Base-by-base conservation (phyloP, 768 basidiomycete genomes). In the Trametopsis cervina region DNA sequence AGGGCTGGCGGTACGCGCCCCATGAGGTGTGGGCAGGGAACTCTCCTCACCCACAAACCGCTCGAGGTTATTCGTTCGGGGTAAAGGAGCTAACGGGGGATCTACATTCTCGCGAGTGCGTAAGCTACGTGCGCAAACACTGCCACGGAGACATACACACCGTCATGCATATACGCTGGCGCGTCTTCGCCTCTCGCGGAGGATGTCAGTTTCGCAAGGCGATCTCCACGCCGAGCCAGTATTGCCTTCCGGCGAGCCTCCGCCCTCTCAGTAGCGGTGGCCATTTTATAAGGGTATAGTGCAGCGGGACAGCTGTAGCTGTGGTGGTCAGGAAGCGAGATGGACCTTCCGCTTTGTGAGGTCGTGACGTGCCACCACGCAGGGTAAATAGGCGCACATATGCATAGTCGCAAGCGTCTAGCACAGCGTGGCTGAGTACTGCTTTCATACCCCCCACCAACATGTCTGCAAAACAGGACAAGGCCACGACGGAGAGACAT, bases 211-310 rank as follows among this genome's bases (percentile, higher is more conserved):
- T 81, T 89, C 24, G 85, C 81, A 37, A 91, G 78, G 46, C 88
- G 77, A 70, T 89, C 85, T 23, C 70, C 71, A 12, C 85, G 81
- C 45, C 85, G 73, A 53, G 72, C 72, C 18, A 89, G 76, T 49
- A 91, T 89, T 27, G 88, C 88, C 66, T 77, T 83, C 58, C 80
- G 69, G 38, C 88, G 75, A 9, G 88, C 88, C 65, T 87, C 86
- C 63, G 86, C 85, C 57, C 82, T 79, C 50, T 81, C 77, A 66
- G 82, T 67, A 45, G 83, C 75, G 10, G 53, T 36, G 22, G 62
- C 62, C 61, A 65, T 66, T 46, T 17, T 53, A 41, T 25, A 48
- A 51, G 46, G 42, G 54, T 33, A 15, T 50, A 52, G n/a, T n/a
- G 50, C 53, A 45, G 50, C 37, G 42, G 26, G 42, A 47, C 20